Percentiles rank a stretch among this genome's conserved stretches.
Conservation (phyloP, 345 rosid species). For the Raphanus sativus region DNA sequence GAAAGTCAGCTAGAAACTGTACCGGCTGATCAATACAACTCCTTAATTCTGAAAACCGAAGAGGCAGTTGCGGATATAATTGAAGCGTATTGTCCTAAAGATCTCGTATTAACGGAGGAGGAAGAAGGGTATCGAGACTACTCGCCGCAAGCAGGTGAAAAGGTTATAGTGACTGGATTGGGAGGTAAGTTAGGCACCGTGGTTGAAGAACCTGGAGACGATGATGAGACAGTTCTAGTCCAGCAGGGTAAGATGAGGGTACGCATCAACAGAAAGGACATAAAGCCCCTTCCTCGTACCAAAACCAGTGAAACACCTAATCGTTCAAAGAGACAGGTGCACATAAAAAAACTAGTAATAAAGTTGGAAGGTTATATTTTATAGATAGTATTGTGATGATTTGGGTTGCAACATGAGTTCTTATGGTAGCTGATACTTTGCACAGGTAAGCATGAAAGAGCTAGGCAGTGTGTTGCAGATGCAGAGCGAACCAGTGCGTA, state of each 20-base stretch:
- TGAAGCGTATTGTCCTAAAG: conserved; percentile 50
- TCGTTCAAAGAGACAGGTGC: conserved; percentile 57
- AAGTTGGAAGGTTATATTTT: no score
- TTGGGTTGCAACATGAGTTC: neutral
- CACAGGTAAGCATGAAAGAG: conserved; percentile 37
- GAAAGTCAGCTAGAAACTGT: conserved; percentile 49
- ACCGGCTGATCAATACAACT: conserved; percentile 51
- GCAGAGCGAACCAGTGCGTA: conserved; percentile 40
- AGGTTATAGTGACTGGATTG: conserved; percentile 63
- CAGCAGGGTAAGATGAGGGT: conserved; percentile 82
- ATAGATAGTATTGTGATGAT: no score
- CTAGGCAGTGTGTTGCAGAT: conserved; percentile 40
- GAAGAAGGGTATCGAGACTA: conserved; percentile 44
- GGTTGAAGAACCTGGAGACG: conserved; percentile 68
- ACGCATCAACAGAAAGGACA: conserved; percentile 61
- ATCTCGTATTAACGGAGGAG: conserved; percentile 26
- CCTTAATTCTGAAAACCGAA: conserved; percentile 61
- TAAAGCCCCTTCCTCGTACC: conserved; percentile 46
- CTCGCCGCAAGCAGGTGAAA: conserved; percentile 67
- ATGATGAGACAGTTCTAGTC: conserved; percentile 61
- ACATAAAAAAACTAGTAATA: no score
- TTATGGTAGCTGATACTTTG: conserved; percentile 5
- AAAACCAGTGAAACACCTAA: conserved; percentile 33
- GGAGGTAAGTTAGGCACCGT: conserved; percentile 78
- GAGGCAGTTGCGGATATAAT: conserved; percentile 62